Percentiles rank a stretch among this genome's conserved stretches.
Conservation (phyloP, 2,329 filamentous ascomycete species). For the Fusarium phyllophilum region DNA sequence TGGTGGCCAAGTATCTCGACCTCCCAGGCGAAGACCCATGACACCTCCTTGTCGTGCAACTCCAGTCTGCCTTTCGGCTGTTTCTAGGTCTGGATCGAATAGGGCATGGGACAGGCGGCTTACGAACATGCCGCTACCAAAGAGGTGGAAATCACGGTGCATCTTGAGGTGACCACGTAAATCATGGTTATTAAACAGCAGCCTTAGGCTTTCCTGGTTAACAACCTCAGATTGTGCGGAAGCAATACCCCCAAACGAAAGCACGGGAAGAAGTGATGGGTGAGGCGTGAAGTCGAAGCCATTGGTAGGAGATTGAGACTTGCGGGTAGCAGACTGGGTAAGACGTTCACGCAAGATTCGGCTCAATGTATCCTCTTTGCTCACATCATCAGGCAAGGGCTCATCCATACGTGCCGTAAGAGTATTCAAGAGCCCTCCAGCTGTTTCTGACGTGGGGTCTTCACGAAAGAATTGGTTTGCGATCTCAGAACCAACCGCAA, state of each 20-base stretch:
- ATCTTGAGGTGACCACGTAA: conserved; percentile 77
- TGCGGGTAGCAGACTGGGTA: conserved; percentile 47
- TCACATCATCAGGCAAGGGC: conserved; percentile 40
- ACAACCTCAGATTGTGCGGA: conserved; percentile 79
- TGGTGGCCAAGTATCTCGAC: conserved; percentile 87
- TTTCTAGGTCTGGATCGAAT: conserved; percentile 84
- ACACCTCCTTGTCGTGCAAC: conserved; percentile 73
- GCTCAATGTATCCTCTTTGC: conserved; percentile 51
- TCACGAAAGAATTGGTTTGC: conserved; percentile 61
- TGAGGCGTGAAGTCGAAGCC: conserved; percentile 57
- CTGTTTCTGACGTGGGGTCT: neutral
- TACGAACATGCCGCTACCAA: conserved; percentile 87
- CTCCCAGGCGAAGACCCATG: conserved; percentile 87
- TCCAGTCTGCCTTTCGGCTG: conserved; percentile 77
- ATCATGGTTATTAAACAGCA: conserved; percentile 80
- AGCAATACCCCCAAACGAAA: conserved; percentile 82
- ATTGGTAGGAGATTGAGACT: conserved; percentile 28
- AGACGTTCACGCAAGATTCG: conserved; percentile 54
- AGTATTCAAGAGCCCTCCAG: conserved; percentile 42
- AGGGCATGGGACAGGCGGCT: conserved; percentile 82
- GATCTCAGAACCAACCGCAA: neutral
- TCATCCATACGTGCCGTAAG: conserved; percentile 38
- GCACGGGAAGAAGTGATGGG: conserved; percentile 70
- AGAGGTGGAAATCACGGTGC: conserved; percentile 82
- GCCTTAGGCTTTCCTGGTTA: conserved; percentile 76